phyloP scores from a whole-genome alignment of 2,329 filamentous ascomycete genomes.

The Fusarium longipes region DNA sequence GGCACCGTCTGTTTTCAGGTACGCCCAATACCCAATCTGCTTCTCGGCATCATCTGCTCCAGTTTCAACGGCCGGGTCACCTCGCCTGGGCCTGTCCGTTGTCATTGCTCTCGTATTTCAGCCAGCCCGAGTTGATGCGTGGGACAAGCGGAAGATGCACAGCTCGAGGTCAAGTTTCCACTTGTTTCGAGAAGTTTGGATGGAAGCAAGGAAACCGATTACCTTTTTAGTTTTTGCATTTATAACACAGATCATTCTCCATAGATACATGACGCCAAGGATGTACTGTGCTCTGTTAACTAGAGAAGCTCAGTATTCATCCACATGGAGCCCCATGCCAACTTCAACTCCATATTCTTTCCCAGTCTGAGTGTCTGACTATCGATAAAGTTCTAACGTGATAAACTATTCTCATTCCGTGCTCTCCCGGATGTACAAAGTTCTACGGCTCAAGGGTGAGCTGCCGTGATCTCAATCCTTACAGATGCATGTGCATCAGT shows the following conservation, averaged over 20 bases:
- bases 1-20: not conserved
- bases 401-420: not conserved
- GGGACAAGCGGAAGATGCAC: constrained; percentile 13
- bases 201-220: constrained; percentile 20
- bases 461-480: constrained; percentile 20
- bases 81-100: constrained; percentile 25
- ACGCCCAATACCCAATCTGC: not conserved
- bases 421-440: constrained; percentile 1
- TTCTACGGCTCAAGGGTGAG: constrained; percentile 35
- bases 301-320: not conserved
- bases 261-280: constrained; percentile 9
- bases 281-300: constrained; percentile 27
- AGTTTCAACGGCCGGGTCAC: constrained; percentile 18
- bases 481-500: not conserved
- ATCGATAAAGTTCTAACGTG: not conserved
- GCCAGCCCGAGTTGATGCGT: not conserved
- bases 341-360: not conserved
- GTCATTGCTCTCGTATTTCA: constrained; percentile 12
- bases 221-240: constrained; percentile 11
- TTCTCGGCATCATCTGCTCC: constrained; percentile 6
- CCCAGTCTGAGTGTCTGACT: not conserved
- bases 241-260: constrained; percentile 25
- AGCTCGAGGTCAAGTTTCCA: constrained; percentile 18
- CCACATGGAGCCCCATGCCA: not conserved
- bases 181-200: constrained; percentile 43